Evolutionary conservation across 2,329 filamentous ascomycete genomes (phyloP), one percentile per base, ranked within the genome.

Genomic region (Diaporthe sp.): DNA sequence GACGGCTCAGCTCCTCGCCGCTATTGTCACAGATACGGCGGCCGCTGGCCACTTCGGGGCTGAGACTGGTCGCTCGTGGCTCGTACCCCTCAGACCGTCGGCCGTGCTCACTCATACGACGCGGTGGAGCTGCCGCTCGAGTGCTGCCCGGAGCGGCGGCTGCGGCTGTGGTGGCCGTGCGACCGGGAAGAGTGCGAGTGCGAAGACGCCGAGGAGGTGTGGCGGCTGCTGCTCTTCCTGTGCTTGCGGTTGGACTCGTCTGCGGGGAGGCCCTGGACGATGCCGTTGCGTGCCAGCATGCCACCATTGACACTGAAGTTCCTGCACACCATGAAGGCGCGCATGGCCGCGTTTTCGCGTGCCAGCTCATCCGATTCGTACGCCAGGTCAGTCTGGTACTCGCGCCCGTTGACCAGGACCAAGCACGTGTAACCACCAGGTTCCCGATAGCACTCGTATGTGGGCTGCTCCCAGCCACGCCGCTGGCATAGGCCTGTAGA

Each of bases 291-390:
- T 76, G 91, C 91, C 77, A 92, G 87, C 95, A 97, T 98, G 82
- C 96, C 96, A 80, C 97, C 95, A 82, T 98, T 98, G 83, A 97
- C 94, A 72, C 95, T 97, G 86, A 98, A 98, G 88, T 98, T 98
- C 77, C 95, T 93, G 88, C 96, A 98, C 78, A 98, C 97, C 91
- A 98, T 96, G 85, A 98, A 98, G 73, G 96, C 96, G 76, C 95
- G 94, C 91, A 97, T 97, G 75, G 96, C 96, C 35, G 96, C 96
- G 80, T 96, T 97, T 84, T 98, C 96, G 81, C 95, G 94, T 61
- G 96, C 96, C 77, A 97, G 88, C 65, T 90, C 87, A 82, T 96
- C 94, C 76, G 93, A 94, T 82, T 94, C 92, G 85, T 97, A 97
- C 77, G 93, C 90, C 50, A 94, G 90, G 83, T 98, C 95, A 56